Evolutionary conservation across 805 yeast species (phyloP), one percentile per base, ranked within the genome.

Genomic region (Myxozyma kluyveri): DNA sequence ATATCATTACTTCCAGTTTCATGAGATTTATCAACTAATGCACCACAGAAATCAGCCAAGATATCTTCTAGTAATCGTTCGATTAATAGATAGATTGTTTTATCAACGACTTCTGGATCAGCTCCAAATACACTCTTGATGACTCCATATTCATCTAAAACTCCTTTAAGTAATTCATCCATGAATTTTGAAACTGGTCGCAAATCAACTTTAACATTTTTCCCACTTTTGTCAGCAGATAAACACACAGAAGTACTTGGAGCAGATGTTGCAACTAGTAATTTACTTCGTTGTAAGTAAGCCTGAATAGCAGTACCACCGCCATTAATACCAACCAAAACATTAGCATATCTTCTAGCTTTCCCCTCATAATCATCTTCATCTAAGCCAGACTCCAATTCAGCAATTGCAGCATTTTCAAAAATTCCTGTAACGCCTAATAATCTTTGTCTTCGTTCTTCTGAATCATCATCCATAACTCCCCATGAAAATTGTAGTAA

Each of bases 391-490:
- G 74, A 12, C 33, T 85, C 90, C 52, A 86, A 74, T 63, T 88
- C 95, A 42, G 80, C 68, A 14, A 87, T 65, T 5, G 85, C 74
- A 0, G 93, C 86, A 63, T 78, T 84, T 37, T 84, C 83, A 63
- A 88, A 86, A 18, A 86, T 72, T 61, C 84, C 91, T 35, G 81
- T 66, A 10, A 83, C 72, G 2, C 84, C 74, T 33, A 74, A 75
- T 42, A 84, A 67, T 53, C 79, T 53, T 27, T 61, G 65, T 7
- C 63, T 37, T 37, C 65, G 65, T 9, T 76, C 61, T 64, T 74
- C 60, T 64, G 71, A 54, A 61, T 70, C 43, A 56, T 49, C 50
- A 55, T 70, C 61, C 63, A 65, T 57, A 64, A 61, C 61, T 23
- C 44, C 49, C 21, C 27, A 10, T 10, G 76, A 71, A 62, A 72